Evolutionary conservation across 164 flowering plant species (phyloP).

Genomic region (Tetracentron sinense): DNA sequence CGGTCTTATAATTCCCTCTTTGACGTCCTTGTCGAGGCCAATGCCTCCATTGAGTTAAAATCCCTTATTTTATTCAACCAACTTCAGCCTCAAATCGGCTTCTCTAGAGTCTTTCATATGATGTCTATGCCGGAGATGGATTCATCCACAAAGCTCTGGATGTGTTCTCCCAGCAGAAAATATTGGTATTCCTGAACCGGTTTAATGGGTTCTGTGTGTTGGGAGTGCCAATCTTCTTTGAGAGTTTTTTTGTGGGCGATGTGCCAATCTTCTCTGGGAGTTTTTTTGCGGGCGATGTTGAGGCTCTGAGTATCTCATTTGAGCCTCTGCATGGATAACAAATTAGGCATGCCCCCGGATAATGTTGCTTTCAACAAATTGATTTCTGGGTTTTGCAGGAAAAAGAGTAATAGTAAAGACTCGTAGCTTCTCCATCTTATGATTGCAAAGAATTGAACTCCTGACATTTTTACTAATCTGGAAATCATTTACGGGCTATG

Average conservation of each 20-base stretch:
- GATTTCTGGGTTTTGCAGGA: slow-evolving; percentile 41
- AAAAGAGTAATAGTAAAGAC: slow-evolving; percentile 27
- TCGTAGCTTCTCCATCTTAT: slow-evolving; percentile 58
- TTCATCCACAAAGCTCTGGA: slow-evolving; percentile 37
- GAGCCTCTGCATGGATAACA: slow-evolving; percentile 44
- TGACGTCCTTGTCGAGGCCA: slow-evolving; percentile 42
- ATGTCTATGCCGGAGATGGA: slow-evolving; percentile 47
- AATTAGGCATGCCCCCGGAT: slow-evolving; percentile 41
- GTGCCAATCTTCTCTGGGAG: slow-evolving; percentile 52
- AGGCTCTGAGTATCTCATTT: slow-evolving; percentile 49
- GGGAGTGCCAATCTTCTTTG: slow-evolving; percentile 52
- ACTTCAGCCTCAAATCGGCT: slow-evolving; percentile 33
- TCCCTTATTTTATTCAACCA: slow-evolving; percentile 27
- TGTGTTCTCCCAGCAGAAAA: slow-evolving; percentile 27
- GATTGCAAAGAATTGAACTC: slow-evolving; percentile 50
- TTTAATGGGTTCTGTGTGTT: slow-evolving; percentile 31
- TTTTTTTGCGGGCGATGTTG: slow-evolving; percentile 33
- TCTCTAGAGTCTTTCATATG: slow-evolving; percentile 35
- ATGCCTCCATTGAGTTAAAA: slow-evolving; percentile 40
- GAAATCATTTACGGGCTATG: slow-evolving; percentile 50
- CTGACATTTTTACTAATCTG: slow-evolving; percentile 52
- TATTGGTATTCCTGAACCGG: slow-evolving; percentile 46
- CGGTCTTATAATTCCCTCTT: slow-evolving; percentile 31
- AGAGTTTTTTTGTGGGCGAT: slow-evolving; percentile 41
- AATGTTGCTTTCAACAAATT: slow-evolving; percentile 39